Evolutionary conservation across 371 early-diverging fungal species (phyloP).

Genomic region (Actinomortierella ambigua): DNA sequence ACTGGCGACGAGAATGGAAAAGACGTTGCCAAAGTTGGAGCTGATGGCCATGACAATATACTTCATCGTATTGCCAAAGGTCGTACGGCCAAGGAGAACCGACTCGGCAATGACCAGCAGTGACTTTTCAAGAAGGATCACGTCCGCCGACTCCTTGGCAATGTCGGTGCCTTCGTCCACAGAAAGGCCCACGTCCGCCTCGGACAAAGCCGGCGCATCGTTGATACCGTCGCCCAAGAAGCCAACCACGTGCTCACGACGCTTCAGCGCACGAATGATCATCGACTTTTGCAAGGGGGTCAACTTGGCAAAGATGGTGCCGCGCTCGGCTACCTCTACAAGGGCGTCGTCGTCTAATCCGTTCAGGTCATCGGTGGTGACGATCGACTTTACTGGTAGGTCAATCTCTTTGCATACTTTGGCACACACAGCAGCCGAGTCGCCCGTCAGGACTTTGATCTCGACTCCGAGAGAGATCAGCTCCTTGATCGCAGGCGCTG

Average conservation of each 20-base stretch:
- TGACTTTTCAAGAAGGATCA: slow-evolving; percentile 59
- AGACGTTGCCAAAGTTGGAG: slow-evolving; percentile 53
- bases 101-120: slow-evolving; percentile 45
- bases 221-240: slow-evolving; percentile 96
- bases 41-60: slow-evolving; percentile 53
- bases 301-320: slow-evolving; percentile 58
- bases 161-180: slow-evolving; percentile 83
- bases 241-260: slow-evolving; percentile 50
- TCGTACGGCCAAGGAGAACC: slow-evolving; percentile 48
- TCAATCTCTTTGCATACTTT: slow-evolving; percentile 46
- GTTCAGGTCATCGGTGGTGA: slow-evolving; percentile 39
- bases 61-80: slow-evolving; percentile 51
- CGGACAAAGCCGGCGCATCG: slow-evolving; percentile 90
- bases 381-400: slow-evolving; percentile 40
- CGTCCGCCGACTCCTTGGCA: slow-evolving; percentile 80
- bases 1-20: slow-evolving; percentile 48
- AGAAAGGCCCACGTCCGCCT: slow-evolving; percentile 85
- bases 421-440: slow-evolving; percentile 46
- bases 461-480: slow-evolving; percentile 30
- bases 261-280: slow-evolving; percentile 51
- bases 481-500: slow-evolving; percentile 42
- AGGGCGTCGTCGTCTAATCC: slow-evolving; percentile 37
- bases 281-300: slow-evolving; percentile 59
- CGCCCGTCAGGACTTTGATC: slow-evolving; percentile 51
- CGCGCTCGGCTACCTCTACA: slow-evolving; percentile 24